A percentile compares a stretch with the other conserved stretches of the same genome.
Conservation (phyloP, 441 rosid species). For the Populus trichocarpa region DNA sequence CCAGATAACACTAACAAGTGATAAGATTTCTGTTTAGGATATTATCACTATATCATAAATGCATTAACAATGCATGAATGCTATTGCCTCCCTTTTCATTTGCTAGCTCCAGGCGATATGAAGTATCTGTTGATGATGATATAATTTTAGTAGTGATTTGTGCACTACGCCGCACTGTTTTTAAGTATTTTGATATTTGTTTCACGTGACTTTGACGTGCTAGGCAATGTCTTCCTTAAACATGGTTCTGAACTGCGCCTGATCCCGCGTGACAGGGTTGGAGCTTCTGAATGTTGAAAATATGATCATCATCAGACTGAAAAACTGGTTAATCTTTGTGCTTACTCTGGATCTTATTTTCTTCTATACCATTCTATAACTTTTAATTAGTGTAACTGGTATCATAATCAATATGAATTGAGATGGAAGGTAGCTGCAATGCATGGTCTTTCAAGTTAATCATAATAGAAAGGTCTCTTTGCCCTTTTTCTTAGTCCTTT, state of each 20-base stretch:
- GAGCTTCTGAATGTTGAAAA: constrained; percentile 37
- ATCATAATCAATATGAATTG: not conserved
- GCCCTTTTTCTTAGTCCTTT: not conserved
- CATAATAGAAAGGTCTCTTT: not conserved
- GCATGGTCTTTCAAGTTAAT: not conserved
- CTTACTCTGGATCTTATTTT: not conserved
- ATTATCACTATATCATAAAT: not conserved
- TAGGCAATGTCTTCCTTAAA: constrained; percentile 93
- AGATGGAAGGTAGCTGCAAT: not conserved
- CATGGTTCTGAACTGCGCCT: constrained; percentile 94
- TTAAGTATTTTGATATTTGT: not conserved
- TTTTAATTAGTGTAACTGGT: not conserved
- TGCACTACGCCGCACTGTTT: too few relatives aligned
- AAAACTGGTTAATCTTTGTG: not conserved
- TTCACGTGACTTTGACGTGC: not conserved
- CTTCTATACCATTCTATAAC: not conserved
- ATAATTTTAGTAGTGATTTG: not conserved
- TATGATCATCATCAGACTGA: constrained; percentile 11
- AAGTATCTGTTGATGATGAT: not conserved
- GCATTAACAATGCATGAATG: too few relatives aligned
- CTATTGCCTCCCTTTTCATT: not conserved
- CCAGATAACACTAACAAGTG: not conserved
- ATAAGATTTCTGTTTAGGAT: not conserved
- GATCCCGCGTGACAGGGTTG: constrained; percentile 94
- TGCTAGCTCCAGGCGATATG: not conserved